Conservation (phyloP, 768 basidiomycete genomes). For the Macrolepiota dolichaula region DNA sequence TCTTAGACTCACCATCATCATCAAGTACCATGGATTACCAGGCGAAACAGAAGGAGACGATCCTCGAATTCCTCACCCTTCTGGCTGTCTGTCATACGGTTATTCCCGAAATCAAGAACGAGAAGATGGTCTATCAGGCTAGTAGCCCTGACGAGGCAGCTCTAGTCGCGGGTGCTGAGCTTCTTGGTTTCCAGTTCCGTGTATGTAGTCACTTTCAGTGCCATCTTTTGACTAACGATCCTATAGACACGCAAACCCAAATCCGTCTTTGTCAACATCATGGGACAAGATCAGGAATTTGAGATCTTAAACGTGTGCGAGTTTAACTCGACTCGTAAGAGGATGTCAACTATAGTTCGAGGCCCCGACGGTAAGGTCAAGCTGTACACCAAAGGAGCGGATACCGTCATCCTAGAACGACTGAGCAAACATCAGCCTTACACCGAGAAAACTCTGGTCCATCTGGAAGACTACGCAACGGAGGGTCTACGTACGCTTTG, state of each 20-base stretch:
- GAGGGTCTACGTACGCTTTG: slow-evolving; percentile 97
- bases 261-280: slow-evolving; percentile 86
- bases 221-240: neutral
- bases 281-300: slow-evolving; percentile 72
- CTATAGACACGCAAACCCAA: slow-evolving; percentile 89
- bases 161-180: slow-evolving; percentile 88
- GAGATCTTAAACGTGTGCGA: slow-evolving; percentile 96
- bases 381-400: slow-evolving; percentile 95
- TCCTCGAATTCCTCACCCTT: slow-evolving; percentile 74
- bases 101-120: slow-evolving; percentile 88
- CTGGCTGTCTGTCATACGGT: slow-evolving; percentile 98
- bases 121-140: slow-evolving; percentile 92
- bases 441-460: slow-evolving; percentile 80
- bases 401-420: slow-evolving; percentile 95
- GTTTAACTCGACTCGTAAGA: slow-evolving; percentile 96
- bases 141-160: slow-evolving; percentile 98
- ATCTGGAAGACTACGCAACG: slow-evolving; percentile 97
- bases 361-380: slow-evolving; percentile 89
- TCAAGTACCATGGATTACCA: slow-evolving; percentile 34
- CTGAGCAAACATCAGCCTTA: slow-evolving; percentile 82
- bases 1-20: slow-evolving; percentile 43
- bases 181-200: slow-evolving; percentile 90
- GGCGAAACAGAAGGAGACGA: slow-evolving; percentile 36
- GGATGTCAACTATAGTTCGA: slow-evolving; percentile 95
- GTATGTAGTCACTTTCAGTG: slow-evolving; percentile 43